A percentile compares a stretch with the other conserved stretches of the same genome.
phyloP scores from a whole-genome alignment of 2,329 filamentous ascomycete species.

The Thielaviopsis populi region DNA sequence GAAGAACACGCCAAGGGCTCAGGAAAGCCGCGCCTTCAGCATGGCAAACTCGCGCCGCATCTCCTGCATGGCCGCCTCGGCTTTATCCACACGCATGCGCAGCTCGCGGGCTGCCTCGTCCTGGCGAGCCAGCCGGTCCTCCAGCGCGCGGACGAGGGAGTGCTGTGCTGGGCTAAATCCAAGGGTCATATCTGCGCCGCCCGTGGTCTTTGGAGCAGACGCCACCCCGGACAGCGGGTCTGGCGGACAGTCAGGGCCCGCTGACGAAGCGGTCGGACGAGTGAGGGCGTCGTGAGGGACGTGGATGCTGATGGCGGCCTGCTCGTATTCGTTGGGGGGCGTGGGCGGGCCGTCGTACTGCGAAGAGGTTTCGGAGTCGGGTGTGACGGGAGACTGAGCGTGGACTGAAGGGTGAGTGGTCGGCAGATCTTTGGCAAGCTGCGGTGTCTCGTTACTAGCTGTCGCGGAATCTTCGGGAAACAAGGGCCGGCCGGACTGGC shows the following conservation, averaged over 20 bases:
- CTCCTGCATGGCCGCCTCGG: slow-evolving; percentile 7
- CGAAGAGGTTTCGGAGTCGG: slow-evolving; percentile 5
- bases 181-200: background rate
- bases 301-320: background rate
- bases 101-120: slow-evolving; percentile 11
- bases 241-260: background rate
- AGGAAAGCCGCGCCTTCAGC: slow-evolving; percentile 8
- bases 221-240: background rate
- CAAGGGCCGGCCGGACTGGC: slow-evolving; percentile 23
- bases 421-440: background rate
- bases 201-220: background rate
- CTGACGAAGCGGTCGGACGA: background rate
- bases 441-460: background rate
- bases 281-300: background rate
- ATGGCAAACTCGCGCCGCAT: slow-evolving; percentile 14
- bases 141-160: background rate
- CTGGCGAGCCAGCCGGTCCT: slow-evolving; percentile 8
- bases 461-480: slow-evolving; percentile 19
- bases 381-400: background rate
- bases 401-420: background rate
- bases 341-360: slow-evolving; percentile 11
- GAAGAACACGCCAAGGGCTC: background rate
- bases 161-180: background rate
- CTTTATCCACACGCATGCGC: slow-evolving; percentile 4
- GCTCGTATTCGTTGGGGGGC: background rate